A percentile compares a stretch with the other conserved stretches of the same genome.
phyloP scores from a whole-genome alignment of 2,329 filamentous ascomycete genomes.

The Hypoxylon sp. region DNA sequence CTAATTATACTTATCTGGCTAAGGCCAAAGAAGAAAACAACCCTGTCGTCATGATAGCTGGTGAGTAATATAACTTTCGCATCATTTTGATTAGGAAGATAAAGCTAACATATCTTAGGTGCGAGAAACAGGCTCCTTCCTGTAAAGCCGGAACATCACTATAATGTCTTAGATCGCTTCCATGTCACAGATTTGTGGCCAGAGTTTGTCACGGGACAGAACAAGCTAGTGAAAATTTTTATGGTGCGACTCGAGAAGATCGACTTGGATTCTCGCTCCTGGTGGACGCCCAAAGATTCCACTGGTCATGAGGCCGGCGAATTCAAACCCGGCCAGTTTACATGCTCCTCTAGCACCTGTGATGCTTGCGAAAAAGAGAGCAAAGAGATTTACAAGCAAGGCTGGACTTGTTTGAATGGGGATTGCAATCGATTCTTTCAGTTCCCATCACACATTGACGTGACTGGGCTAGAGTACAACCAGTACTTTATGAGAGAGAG shows the following conservation, averaged over 20 bases:
- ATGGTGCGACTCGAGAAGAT: slow-evolving; percentile 78
- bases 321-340: slow-evolving; percentile 53
- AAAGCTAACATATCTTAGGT: slow-evolving; percentile 57
- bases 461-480: slow-evolving; percentile 64
- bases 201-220: slow-evolving; percentile 64
- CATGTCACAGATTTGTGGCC: slow-evolving; percentile 78
- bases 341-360: slow-evolving; percentile 56
- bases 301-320: slow-evolving; percentile 48
- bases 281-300: slow-evolving; percentile 67
- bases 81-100: not conserved
- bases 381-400: slow-evolving; percentile 56
- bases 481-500: slow-evolving; percentile 70
- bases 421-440: slow-evolving; percentile 67
- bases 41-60: slow-evolving; percentile 69
- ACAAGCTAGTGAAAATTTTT: slow-evolving; percentile 57
- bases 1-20: no score
- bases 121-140: slow-evolving; percentile 63
- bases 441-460: slow-evolving; percentile 52
- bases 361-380: slow-evolving; percentile 57
- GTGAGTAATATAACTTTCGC: slow-evolving; percentile 55
- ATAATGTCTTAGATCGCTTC: slow-evolving; percentile 78
- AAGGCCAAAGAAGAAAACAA: slow-evolving; percentile 61
- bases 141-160: slow-evolving; percentile 68
- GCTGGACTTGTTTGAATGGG: slow-evolving; percentile 52
- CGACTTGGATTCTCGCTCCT: slow-evolving; percentile 64